A percentile compares a stretch with the other conserved stretches of the same genome.
Conservation (phyloP, 345 rosid genomes). For the Populus alba region DNA sequence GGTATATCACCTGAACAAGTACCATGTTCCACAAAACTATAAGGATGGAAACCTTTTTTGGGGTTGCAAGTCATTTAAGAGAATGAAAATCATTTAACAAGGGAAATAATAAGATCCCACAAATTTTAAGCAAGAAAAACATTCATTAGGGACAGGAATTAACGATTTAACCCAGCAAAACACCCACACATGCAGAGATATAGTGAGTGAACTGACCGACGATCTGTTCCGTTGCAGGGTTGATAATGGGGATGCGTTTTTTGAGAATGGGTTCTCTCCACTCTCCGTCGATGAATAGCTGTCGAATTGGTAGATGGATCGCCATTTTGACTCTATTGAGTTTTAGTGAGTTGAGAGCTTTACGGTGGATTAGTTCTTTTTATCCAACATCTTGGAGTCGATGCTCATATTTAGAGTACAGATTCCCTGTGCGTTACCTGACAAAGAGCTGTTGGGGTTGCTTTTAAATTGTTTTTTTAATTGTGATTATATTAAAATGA, state of each 20-base stretch:
- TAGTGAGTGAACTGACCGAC: conserved; percentile 42
- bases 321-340: conserved; percentile 38
- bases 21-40: conserved; percentile 8
- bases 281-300: conserved; percentile 76
- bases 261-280: conserved; percentile 74
- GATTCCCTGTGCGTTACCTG: no score
- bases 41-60: not conserved
- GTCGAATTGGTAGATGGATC: conserved; percentile 51
- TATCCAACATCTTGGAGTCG: no score
- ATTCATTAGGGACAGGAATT: not conserved
- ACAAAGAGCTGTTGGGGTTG: no score
- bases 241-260: conserved; percentile 66
- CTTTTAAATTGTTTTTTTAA: no score
- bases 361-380: no score
- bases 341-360: not conserved
- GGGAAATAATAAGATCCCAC: not conserved
- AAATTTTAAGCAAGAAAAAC: not conserved
- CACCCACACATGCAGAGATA: not conserved
- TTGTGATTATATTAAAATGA: no score
- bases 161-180: not conserved
- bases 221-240: conserved; percentile 75
- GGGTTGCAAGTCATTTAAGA: not conserved
- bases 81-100: not conserved
- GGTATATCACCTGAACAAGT: conserved; percentile 73
- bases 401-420: no score